phyloP scores from a whole-genome alignment of 1,284 basidiomycete genomes.

The Puccinia horiana region DNA sequence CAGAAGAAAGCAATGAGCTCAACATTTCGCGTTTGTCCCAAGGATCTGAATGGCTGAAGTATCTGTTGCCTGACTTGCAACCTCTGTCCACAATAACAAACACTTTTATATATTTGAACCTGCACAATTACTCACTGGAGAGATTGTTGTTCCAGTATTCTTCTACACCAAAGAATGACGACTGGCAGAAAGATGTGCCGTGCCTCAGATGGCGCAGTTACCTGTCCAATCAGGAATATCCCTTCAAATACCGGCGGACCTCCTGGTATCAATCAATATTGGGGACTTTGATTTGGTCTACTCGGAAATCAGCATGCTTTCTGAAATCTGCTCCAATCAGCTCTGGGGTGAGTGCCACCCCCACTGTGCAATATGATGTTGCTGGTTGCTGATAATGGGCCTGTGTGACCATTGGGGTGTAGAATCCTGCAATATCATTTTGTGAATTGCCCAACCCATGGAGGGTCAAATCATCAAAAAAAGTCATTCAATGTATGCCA shows the following conservation, averaged over 20 bases:
- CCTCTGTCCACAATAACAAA: background rate
- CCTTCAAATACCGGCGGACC: background rate
- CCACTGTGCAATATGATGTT: no score
- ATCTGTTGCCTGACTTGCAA: background rate
- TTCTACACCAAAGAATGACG: background rate
- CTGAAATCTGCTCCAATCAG: background rate
- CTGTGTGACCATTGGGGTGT: no score
- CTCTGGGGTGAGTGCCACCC: background rate
- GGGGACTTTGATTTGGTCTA: background rate
- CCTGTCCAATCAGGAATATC: background rate
- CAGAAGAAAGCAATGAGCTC: background rate
- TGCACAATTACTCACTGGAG: background rate
- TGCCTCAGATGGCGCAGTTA: background rate
- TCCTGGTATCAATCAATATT: background rate
- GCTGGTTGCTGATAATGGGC: no score
- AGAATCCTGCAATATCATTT: background rate
- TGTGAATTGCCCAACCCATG: slow-evolving; percentile 4
- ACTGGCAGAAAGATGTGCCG: background rate
- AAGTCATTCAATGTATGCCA: slow-evolving; percentile 52
- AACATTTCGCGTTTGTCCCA: background rate
- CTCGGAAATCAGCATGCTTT: background rate
- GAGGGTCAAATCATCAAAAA: background rate
- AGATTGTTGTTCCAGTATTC: background rate
- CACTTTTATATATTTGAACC: slow-evolving; percentile 17
- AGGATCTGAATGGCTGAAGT: background rate